Percentiles rank a stretch among this genome's conserved stretches.
Evolutionary conservation across 768 basidiomycete genomes (phyloP).

Genomic region (Gyrodon lividus): DNA sequence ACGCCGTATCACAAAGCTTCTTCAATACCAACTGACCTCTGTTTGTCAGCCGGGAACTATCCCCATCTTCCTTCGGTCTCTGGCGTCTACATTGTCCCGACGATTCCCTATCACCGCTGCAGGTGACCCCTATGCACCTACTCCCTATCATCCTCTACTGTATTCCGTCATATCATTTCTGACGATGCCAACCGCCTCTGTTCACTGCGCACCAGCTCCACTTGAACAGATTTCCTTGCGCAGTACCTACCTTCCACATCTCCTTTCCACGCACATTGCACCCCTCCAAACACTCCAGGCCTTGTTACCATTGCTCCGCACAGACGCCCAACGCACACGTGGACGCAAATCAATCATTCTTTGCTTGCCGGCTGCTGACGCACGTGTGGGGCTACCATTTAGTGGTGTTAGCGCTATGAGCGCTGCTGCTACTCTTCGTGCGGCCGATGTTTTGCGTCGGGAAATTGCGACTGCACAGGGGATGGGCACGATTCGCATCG

Average conservation of each 20-base stretch:
- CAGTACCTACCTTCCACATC: slow-evolving; percentile 64
- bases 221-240: slow-evolving; percentile 69
- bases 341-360: slow-evolving; percentile 53
- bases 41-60: slow-evolving; percentile 62
- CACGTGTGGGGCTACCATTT: slow-evolving; percentile 74
- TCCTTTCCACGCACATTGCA: slow-evolving; percentile 71
- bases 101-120: slow-evolving; percentile 75
- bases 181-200: slow-evolving; percentile 46
- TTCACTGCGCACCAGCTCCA: slow-evolving; percentile 48
- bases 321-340: slow-evolving; percentile 55
- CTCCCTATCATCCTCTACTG: slow-evolving; percentile 65
- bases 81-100: slow-evolving; percentile 76
- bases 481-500: slow-evolving; percentile 52
- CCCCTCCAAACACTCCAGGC: slow-evolving; percentile 78
- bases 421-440: slow-evolving; percentile 70
- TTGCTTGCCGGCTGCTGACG: slow-evolving; percentile 72
- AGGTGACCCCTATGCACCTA: slow-evolving; percentile 78
- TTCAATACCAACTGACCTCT: slow-evolving; percentile 6
- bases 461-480: slow-evolving; percentile 70
- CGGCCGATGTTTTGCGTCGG: slow-evolving; percentile 67
- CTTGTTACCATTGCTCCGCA: slow-evolving; percentile 72
- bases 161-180: slow-evolving; percentile 79
- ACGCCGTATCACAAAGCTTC: slow-evolving; percentile 14
- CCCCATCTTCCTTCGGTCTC: slow-evolving; percentile 74
- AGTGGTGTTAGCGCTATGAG: slow-evolving; percentile 67